Base-by-base conservation (phyloP, 306 rosid genomes). In the Psophocarpus tetragonolobus region DNA sequence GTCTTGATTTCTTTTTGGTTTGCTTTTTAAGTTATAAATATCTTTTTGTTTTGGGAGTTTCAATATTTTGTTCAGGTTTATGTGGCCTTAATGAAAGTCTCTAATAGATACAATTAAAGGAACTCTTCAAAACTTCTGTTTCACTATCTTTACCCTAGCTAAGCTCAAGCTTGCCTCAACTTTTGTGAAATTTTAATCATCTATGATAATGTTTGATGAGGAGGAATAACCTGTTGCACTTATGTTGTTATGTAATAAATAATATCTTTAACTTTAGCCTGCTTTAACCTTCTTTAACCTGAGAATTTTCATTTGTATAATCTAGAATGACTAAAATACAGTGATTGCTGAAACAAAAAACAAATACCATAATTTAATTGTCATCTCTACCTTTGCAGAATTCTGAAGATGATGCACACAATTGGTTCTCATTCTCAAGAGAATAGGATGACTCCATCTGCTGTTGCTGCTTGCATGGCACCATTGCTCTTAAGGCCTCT, bases 391-490 rank as follows among this genome's bases (percentile, higher is more conserved):
- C 26, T 78, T 54, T 58, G 75, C 91, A 96, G 99, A 90, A 88
- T 96, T 81, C 81, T 96, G 84, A 96, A 88, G 88, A 96, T 96
- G 99, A 91, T 96, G 99, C 94, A 92, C 84, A 79, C 86, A 14
- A 79, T 96, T 41, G 92, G 98, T 70, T 92, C 88, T 74, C 94
- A 96, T 81, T 84, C 93, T 80, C 84, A 85, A 12, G 98, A 92
- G 80, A 96, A 96, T 84, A 91, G 97, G 82, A 96, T 96, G 99
- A 90, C 87, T 81, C 87, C 92, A 65, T 92, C 99, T 82, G 99
- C 99, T 72, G 96, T 96, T 82, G 96, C 99, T 87, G 98, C 99
- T 79, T 96, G 99, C 91, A 96, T 96, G 99, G 98, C 99, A 26
- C 99, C 99, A 68, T 92, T 96, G 87, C 98, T 96, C 50, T 89